Evolutionary conservation across 495 filamentous ascomycete genomes (phyloP).

Genomic region (Penicillium turbatum): DNA sequence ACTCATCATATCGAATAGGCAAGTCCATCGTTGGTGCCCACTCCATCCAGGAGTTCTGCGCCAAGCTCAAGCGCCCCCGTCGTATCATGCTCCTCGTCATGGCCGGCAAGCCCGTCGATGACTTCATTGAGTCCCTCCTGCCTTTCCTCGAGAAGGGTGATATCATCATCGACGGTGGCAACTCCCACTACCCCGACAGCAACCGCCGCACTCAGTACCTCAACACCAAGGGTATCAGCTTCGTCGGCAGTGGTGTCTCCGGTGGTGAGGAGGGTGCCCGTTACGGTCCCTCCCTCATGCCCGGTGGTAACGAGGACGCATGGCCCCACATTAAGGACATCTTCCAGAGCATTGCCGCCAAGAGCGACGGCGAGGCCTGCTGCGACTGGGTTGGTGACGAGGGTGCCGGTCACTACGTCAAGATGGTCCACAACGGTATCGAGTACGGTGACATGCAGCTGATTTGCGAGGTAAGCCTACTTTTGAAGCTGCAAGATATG

Average conservation of each 20-base stretch:
- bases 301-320: conserved; percentile 94
- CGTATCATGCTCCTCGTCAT: conserved; percentile 97
- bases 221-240: conserved; percentile 79
- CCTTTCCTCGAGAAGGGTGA: conserved; percentile 86
- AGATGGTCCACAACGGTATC: conserved; percentile 99
- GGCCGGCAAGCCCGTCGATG: conserved; percentile 94
- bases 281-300: conserved; percentile 96
- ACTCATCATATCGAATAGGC: conserved; percentile 46
- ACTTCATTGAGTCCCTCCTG: conserved; percentile 95
- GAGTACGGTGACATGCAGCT: conserved; percentile 99
- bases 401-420: conserved; percentile 98
- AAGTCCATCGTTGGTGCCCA: conserved; percentile 91
- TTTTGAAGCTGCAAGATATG: neutral
- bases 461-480: conserved; percentile 78
- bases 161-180: conserved; percentile 99
- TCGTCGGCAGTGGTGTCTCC: conserved; percentile 96
- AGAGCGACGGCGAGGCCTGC: conserved; percentile 93
- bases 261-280: conserved; percentile 99
- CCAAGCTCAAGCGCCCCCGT: conserved; percentile 94
- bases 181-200: conserved; percentile 98
- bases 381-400: conserved; percentile 99
- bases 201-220: conserved; percentile 93
- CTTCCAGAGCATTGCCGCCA: conserved; percentile 95
- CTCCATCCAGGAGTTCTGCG: conserved; percentile 87
- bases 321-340: conserved; percentile 99